A percentile compares a stretch with the other conserved stretches of the same genome.
These are phyloP conservation scores for Nemania sp. DNA, from an alignment of 2,329 filamentous ascomycete genomes.

Conservation along the genomic window DNA sequence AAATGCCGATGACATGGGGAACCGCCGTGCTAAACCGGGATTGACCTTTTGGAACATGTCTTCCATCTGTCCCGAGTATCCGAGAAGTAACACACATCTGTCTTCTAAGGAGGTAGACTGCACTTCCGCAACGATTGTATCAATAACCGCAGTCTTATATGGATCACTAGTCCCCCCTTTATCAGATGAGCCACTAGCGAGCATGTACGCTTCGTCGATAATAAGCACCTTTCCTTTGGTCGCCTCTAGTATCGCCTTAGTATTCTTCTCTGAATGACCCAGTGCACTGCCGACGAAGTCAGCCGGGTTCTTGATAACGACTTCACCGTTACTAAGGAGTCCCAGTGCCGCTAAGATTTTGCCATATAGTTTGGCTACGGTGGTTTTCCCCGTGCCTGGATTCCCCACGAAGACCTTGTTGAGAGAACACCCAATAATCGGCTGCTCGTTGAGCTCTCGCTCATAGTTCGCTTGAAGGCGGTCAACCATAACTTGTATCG, in stretches of 20 bases:
- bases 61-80: constrained; percentile 77
- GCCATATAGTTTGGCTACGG: constrained; percentile 50
- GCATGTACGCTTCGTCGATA: constrained; percentile 83
- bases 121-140: constrained; percentile 80
- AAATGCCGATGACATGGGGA: constrained; percentile 71
- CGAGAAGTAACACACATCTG: constrained; percentile 77
- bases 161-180: constrained; percentile 44
- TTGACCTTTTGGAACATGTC: constrained; percentile 81
- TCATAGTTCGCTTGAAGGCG: constrained; percentile 46
- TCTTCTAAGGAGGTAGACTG: constrained; percentile 78
- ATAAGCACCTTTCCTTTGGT: constrained; percentile 80
- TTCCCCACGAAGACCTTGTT: constrained; percentile 50
- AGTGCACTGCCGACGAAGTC: constrained; percentile 76
- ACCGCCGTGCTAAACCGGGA: constrained; percentile 76
- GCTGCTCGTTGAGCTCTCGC: constrained; percentile 47
- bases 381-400: constrained; percentile 51
- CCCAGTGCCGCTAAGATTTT: constrained; percentile 45
- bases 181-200: constrained; percentile 56
- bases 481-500: constrained; percentile 56
- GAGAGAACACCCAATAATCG: constrained; percentile 43
- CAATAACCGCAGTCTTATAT: constrained; percentile 74
- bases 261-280: constrained; percentile 76
- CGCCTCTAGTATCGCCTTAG: constrained; percentile 76
- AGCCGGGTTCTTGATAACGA: constrained; percentile 77
- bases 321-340: constrained; percentile 54